phyloP scores from a whole-genome alignment of 2,329 filamentous ascomycete genomes.

The Cytospora leucostoma region DNA sequence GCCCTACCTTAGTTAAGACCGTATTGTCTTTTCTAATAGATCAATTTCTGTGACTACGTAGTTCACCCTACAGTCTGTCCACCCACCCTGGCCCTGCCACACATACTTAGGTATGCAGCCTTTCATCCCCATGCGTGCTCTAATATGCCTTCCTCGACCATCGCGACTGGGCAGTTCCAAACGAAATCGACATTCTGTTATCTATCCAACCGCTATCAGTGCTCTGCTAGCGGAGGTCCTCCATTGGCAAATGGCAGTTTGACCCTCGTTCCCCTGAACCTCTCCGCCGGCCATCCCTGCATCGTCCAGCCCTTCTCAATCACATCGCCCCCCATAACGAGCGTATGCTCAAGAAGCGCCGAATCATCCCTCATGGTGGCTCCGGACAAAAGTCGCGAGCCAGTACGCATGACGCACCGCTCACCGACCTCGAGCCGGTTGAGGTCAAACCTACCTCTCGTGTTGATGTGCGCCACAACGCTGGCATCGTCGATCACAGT shows the following conservation, averaged over 20 bases:
- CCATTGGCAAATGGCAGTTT: not conserved
- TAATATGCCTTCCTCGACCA: no score
- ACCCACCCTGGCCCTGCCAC: no score
- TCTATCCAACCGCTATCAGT: constrained; percentile 2
- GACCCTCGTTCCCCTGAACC: constrained; percentile 36
- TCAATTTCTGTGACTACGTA: no score
- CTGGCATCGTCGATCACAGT: constrained; percentile 58
- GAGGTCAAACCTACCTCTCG: constrained; percentile 56
- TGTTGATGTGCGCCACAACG: constrained; percentile 59
- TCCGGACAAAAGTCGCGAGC: constrained; percentile 54
- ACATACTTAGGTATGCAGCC: no score
- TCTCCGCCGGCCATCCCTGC: constrained; percentile 57
- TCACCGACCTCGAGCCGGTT: constrained; percentile 53
- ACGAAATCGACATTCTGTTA: no score
- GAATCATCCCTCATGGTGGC: constrained; percentile 55
- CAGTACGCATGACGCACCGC: constrained; percentile 53
- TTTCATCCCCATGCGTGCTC: no score
- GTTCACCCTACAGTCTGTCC: no score
- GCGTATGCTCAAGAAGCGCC: constrained; percentile 58
- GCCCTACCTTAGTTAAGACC: no score
- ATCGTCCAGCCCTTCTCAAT: constrained; percentile 52
- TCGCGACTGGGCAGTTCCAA: no score
- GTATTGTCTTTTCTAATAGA: no score
- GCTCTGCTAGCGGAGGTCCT: not conserved
- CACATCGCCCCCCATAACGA: constrained; percentile 58